Base-by-base conservation (phyloP, 345 rosid genomes). In the Lepidium sativum region DNA sequence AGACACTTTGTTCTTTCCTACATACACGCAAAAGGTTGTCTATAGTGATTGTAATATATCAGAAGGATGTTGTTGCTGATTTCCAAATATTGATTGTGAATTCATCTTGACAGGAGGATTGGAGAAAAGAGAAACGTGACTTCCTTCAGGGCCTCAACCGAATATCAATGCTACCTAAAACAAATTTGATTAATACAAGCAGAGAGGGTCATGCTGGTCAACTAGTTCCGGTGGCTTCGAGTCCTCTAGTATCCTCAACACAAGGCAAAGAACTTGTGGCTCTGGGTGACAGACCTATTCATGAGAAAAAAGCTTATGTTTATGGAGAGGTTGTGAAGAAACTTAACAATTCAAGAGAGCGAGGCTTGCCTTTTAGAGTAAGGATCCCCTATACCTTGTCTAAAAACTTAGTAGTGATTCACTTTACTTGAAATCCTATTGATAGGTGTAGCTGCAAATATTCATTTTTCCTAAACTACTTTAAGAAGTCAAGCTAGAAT, bases 121-220 rank as follows among this genome's bases (percentile, higher is more conserved):
- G 99, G 97, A 82, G 86, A 73, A 94, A 88, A 71, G 96, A 86
- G 80, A 94, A 85, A 56, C 95, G 87, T 39, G 92, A 88, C 75
- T 94, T 94, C 78, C 91, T 90, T 66, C 97, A 85, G 80, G 90
- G 96, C 76, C 82, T 94, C 76, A 88, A 87, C 73, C 84, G 87
- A 54, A 86, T 94, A 79, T 84, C 99, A 68, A 76, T 87, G 65
- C 76, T 91, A 68, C 97, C 95, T 20, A 82, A 78, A 83, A 81
- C 86, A 20, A 90, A 90, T 70, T 38, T 76, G 63, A 40, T 49
- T 52, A 82, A 82, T 70, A 58, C 79, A 37, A 74, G 78, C 71
- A 65, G 40, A 51, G 82, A 80, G 55, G 33, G 72, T 58, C 87
- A 25, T 74, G 62, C 81, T 35, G 84, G 84, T 75, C 91, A 80